Evolutionary conservation across 768 basidiomycete genomes (phyloP), one percentile per base, ranked within the genome.

Genomic region (Lactifluus echinatus): DNA sequence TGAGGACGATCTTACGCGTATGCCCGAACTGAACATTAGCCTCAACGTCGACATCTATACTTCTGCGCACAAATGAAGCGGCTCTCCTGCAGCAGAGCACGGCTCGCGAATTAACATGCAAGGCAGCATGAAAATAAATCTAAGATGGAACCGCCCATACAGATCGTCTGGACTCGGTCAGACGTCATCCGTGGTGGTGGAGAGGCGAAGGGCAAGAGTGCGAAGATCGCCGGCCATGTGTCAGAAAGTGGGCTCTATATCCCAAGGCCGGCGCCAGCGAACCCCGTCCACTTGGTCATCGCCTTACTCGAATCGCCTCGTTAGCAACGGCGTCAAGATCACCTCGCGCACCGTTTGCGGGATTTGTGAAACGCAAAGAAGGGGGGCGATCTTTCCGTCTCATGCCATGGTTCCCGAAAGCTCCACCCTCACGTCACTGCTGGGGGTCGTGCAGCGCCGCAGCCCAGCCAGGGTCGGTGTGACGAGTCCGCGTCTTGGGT

Each of bases 51-150:
- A n/a, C n/a, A n/a, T n/a, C n/a, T n/a, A 34, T 63, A 55, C 37
- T 61, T 57, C 60, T 70, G 64, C n/a, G 55, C 59, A 8, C 57
- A 44, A 57, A 50, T 21, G 59, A 28, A 3, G 36, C 66, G 50
- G 60, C 52, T 21, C 66, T 59, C n/a, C 36, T 23, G 34, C 56
- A 15, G 53, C 52, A 37, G 42, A 10, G 19, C 55, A 19, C 17
- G 42, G 23, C 15, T 44, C 40, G 14, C 11, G 29, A 21, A 52
- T 52, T 52, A 31, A 43, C 51, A 36, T 19, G 33, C 43, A 17
- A 14, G 19, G 45, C 3, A 15, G 29, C 28, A 52, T 8, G 10
- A 33, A 44, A 51, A 19, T 34, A 11, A 39, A 33, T 15, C 45
- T 42, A 37, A 37, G 55, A 55, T 50, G 46, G 57, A 59, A 54